These are phyloP conservation scores for Fusarium decemcellulare DNA, from an alignment of 2,329 filamentous ascomycete species.

Conservation along the genomic window DNA sequence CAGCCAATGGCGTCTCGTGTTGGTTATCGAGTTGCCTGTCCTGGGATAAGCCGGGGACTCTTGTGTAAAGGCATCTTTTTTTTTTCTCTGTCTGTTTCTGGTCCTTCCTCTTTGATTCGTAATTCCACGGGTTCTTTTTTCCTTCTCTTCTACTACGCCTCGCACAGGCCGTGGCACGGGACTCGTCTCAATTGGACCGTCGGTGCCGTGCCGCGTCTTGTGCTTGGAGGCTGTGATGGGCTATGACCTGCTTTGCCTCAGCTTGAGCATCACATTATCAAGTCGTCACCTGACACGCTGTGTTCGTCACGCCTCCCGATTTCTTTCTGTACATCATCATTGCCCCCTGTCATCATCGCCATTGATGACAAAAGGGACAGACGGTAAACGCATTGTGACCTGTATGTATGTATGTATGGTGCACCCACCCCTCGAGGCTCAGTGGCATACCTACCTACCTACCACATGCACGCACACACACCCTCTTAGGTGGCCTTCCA, in stretches of 20 bases:
- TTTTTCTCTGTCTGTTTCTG: slow-evolving; percentile 5
- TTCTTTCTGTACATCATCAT: slow-evolving; percentile 5
- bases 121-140: not conserved
- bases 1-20: slow-evolving; percentile 22
- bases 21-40: slow-evolving; percentile 41
- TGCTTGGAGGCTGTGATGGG: slow-evolving; percentile 2
- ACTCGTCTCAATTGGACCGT: slow-evolving; percentile 20
- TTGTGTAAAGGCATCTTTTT: slow-evolving; percentile 24
- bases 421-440: too few relatives aligned
- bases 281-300: slow-evolving; percentile 35
- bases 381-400: not conserved
- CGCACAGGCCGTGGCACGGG: slow-evolving; percentile 8
- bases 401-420: not conserved
- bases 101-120: not conserved
- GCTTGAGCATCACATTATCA: slow-evolving; percentile 33
- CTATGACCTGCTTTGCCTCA: slow-evolving; percentile 7
- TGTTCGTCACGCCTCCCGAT: slow-evolving; percentile 25
- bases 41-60: slow-evolving; percentile 32
- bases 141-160: not conserved
- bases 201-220: not conserved
- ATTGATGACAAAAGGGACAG: slow-evolving; percentile 14
- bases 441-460: not conserved
- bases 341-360: not conserved
- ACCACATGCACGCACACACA: too few relatives aligned
- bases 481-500: too few relatives aligned